Evolutionary conservation across 768 basidiomycete genomes (phyloP), one percentile per base, ranked within the genome.

Genomic region (Hypholoma fasciculare): DNA sequence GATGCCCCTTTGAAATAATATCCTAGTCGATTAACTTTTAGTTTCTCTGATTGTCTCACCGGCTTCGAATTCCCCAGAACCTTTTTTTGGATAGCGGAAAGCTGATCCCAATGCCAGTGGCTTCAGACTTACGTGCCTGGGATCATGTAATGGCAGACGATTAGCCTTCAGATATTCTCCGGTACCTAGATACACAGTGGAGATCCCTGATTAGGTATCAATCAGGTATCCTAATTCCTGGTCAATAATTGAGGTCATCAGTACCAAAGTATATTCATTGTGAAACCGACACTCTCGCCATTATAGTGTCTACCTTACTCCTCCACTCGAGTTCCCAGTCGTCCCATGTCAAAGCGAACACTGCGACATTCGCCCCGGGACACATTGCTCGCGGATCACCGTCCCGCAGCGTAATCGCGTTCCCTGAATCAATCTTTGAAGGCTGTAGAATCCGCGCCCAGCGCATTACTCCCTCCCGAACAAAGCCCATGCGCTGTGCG

Each of bases 401-500:
- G 17, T 60, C 66, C 56, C 81, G 73, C 19, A 70, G 54, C 0
- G 54, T 61, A 0, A 55, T 63, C 0, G 72, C 78, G 60, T 79
- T 81, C 9, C 74, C 71, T 27, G 58, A 69, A 3, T 19, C 19
- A 7, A 8, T 26, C 51, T 80, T 83, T 3, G 66, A 70, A 0
- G 63, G 58, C 0, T 74, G 72, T 3, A 87, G 60, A 7, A 84
- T 76, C 36, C 81, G 68, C 52, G 84, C 76, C 86, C 87, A 90
- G 47, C 80, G 66, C 61, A 81, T 46, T 8, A 78, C 65, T 0
- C 74, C 83, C 65, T 92, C 89, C 34, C 68, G 58, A 53, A 67
- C 71, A 66, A 91, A 87, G 1, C 87, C 88, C 75, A 90, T 71
- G 52, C 82, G 74, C 64, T 84, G 72, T 0, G 88, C 88, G 0